A percentile compares a stretch with the other conserved stretches of the same genome.
These are phyloP conservation scores for Colletotrichum sp. DNA, from an alignment of 2,329 filamentous ascomycete species.

Conservation along the genomic window DNA sequence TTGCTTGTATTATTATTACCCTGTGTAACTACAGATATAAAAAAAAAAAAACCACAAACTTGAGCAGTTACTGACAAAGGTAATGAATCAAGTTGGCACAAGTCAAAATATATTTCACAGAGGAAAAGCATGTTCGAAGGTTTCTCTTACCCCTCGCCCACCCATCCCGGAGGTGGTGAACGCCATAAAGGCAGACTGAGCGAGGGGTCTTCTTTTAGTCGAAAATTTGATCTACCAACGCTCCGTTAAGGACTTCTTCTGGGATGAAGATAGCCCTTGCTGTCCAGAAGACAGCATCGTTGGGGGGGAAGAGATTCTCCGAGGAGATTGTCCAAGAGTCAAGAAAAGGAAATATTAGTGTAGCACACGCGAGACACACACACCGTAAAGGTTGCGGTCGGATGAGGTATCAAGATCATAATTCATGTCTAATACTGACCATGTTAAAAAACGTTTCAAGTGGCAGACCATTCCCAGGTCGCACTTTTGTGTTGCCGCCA, in stretches of 20 bases:
- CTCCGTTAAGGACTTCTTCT: constrained; percentile 82
- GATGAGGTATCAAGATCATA: constrained; percentile 23
- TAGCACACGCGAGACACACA: background rate
- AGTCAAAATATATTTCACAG: background rate
- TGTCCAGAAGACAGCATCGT: constrained; percentile 77
- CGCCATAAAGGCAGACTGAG: constrained; percentile 27
- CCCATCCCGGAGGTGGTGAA: constrained; percentile 35
- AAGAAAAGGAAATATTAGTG: constrained; percentile 19
- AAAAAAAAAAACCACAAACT: too few species aligned
- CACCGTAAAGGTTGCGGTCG: constrained; percentile 15
- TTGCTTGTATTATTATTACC: constrained; percentile 5
- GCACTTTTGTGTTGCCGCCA: constrained; percentile 24
- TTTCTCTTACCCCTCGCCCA: constrained; percentile 49
- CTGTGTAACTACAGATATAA: background rate
- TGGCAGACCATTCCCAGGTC: constrained; percentile 8
- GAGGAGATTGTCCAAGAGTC: background rate
- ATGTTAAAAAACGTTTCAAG: background rate
- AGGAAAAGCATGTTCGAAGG: constrained; percentile 35
- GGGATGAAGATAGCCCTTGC: constrained; percentile 73
- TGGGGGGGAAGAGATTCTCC: constrained; percentile 31
- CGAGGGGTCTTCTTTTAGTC: constrained; percentile 44
- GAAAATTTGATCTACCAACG: constrained; percentile 68
- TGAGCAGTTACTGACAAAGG: background rate
- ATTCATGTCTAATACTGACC: constrained; percentile 24
- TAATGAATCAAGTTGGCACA: background rate